phyloP scores from a whole-genome alignment of 2,329 filamentous ascomycete species.

The Cercospora beticola region DNA sequence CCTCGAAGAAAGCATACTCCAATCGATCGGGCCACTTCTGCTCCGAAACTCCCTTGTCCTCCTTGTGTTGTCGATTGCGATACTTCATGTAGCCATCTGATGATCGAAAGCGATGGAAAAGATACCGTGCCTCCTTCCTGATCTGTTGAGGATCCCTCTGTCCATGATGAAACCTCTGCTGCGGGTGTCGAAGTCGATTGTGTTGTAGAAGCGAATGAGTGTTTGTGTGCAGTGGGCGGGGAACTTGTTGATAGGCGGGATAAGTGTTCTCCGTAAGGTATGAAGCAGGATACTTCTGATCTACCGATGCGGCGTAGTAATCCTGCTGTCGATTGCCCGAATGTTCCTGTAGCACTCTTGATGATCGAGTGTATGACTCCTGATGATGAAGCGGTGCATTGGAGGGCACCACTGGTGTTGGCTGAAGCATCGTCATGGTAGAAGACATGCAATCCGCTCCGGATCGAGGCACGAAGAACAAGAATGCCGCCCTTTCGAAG shows the following conservation, averaged over 20 bases:
- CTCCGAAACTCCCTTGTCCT: slow-evolving; percentile 31
- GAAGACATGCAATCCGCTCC: slow-evolving; percentile 23
- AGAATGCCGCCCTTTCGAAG: slow-evolving; percentile 43
- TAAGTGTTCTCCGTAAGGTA: slow-evolving; percentile 34
- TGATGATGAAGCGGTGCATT: slow-evolving; percentile 42
- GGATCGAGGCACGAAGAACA: slow-evolving; percentile 36
- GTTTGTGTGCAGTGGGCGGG: slow-evolving; percentile 16
- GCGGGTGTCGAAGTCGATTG: slow-evolving; percentile 16
- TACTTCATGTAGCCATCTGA: slow-evolving; percentile 50
- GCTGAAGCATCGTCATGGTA: slow-evolving; percentile 33
- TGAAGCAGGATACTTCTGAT: slow-evolving; percentile 36
- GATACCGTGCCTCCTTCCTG: slow-evolving; percentile 25
- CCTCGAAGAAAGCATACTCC: slow-evolving; percentile 51
- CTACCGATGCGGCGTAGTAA: slow-evolving; percentile 28
- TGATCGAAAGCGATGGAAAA: slow-evolving; percentile 33
- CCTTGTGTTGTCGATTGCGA: slow-evolving; percentile 43
- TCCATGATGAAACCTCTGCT: slow-evolving; percentile 8
- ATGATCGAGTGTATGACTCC: slow-evolving; percentile 31
- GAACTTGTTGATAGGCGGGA: slow-evolving; percentile 12
- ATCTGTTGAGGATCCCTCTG: slow-evolving; percentile 18
- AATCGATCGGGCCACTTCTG: slow-evolving; percentile 50
- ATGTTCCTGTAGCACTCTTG: slow-evolving; percentile 44
- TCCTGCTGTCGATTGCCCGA: slow-evolving; percentile 43
- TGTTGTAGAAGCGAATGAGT: slow-evolving; percentile 21
- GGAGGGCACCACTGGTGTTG: slow-evolving; percentile 44